These are phyloP conservation scores for Ilyonectria sp. DNA, from an alignment of 2,329 filamentous ascomycete genomes.

Conservation along the genomic window DNA sequence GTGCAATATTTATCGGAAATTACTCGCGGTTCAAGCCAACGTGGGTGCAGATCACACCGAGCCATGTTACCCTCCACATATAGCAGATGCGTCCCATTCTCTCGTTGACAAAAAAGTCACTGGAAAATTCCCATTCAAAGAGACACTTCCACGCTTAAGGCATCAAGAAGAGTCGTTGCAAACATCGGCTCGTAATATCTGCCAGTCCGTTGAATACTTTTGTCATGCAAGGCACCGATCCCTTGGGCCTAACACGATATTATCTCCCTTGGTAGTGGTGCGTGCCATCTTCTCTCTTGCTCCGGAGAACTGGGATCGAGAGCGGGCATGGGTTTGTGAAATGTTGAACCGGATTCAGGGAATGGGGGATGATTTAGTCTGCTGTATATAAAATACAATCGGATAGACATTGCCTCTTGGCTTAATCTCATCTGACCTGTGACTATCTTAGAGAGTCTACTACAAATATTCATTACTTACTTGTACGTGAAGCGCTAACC, in stretches of 20 bases:
- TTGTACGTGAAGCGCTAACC: background rate
- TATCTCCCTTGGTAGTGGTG: slow-evolving; percentile 17
- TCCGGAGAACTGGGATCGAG: slow-evolving; percentile 1
- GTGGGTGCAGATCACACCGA: background rate
- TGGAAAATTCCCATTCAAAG: background rate
- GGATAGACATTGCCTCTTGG: no score
- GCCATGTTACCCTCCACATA: background rate
- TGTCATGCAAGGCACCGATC: background rate
- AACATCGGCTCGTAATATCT: slow-evolving; percentile 15
- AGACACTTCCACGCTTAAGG: background rate
- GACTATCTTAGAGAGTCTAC: no score
- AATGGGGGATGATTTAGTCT: slow-evolving; percentile 10
- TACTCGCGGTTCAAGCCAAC: background rate
- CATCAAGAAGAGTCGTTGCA: slow-evolving; percentile 15
- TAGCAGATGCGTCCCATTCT: no score
- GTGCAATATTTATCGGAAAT: background rate
- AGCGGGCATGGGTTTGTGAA: slow-evolving; percentile 15
- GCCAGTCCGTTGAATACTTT: slow-evolving; percentile 26
- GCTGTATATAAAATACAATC: slow-evolving; percentile 1
- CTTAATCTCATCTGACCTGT: no score
- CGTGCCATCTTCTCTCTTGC: background rate
- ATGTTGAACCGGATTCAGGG: slow-evolving; percentile 1
- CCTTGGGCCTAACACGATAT: slow-evolving; percentile 13
- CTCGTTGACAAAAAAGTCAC: background rate
- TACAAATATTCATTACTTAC: no score